phyloP scores from a whole-genome alignment of 140 eudicot species.

The Bidens hawaiensis region DNA sequence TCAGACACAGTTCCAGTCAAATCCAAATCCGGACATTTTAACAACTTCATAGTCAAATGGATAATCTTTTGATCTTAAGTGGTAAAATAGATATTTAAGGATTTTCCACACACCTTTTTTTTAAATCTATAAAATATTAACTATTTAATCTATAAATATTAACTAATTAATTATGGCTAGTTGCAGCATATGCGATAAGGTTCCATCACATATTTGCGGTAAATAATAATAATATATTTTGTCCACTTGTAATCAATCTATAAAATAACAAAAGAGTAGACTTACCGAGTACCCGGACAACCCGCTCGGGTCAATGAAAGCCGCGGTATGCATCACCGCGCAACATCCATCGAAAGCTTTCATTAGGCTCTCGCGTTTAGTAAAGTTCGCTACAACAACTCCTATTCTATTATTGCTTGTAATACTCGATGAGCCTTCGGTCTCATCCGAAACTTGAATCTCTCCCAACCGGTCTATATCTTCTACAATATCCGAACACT shows the following conservation, averaged over 20 bases:
- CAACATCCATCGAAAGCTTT: conserved; percentile 67
- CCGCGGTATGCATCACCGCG: conserved; percentile 71
- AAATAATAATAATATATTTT: not conserved
- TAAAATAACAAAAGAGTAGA: not conserved
- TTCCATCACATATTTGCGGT: conserved; percentile 17
- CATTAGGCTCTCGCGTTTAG: conserved; percentile 36
- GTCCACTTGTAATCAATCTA: not conserved
- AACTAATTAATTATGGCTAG: not conserved
- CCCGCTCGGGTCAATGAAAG: conserved; percentile 75
- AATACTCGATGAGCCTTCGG: conserved; percentile 21
- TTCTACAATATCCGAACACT: conserved; percentile 36
- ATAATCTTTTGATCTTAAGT: no score
- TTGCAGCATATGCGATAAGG: conserved; percentile 11
- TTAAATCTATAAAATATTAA: no score
- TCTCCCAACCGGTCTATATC: conserved; percentile 60
- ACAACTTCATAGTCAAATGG: no score
- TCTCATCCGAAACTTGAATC: conserved; percentile 53
- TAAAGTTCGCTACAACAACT: conserved; percentile 49
- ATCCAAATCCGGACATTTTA: no score
- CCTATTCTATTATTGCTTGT: conserved; percentile 31
- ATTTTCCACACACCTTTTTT: no score
- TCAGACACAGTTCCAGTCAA: no score
- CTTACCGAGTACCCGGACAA: conserved; percentile 80
- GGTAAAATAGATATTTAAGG: no score
- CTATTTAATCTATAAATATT: no score